Evolutionary conservation across 2,329 filamentous ascomycete species (phyloP).

Genomic region (Elsinoe arachidis): DNA sequence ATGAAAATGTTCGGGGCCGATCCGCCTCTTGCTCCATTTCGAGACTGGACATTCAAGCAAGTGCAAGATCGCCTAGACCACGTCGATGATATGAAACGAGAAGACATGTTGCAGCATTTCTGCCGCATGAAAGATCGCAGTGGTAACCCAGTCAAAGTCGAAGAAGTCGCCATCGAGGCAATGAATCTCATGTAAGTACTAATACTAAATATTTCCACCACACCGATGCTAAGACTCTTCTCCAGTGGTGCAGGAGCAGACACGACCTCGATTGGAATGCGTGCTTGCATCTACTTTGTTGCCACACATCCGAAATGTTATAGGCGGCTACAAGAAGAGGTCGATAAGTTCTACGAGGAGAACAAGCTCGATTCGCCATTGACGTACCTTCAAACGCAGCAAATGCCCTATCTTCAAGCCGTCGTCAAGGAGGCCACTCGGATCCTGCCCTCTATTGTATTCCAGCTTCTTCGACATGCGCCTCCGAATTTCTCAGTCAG

Average conservation of each 20-base stretch:
- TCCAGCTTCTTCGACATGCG: not conserved
- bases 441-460: not conserved
- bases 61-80: conserved; percentile 10
- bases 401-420: not conserved
- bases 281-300: conserved; percentile 3
- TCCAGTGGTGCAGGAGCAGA: conserved; percentile 14
- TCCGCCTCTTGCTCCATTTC: conserved; percentile 12
- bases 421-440: conserved; percentile 1
- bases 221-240: too few species aligned
- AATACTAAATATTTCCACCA: not conserved
- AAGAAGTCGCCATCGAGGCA: conserved; percentile 15
- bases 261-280: conserved; percentile 12
- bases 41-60: conserved; percentile 14
- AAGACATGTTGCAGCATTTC: conserved; percentile 19
- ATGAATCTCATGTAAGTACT: conserved; percentile 11
- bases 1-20: not conserved
- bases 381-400: conserved; percentile 23
- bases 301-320: not conserved
- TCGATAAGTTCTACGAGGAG: not conserved
- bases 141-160: conserved; percentile 7
- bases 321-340: not conserved
- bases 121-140: conserved; percentile 11
- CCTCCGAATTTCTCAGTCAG: not conserved
- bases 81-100: not conserved
- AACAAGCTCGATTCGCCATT: not conserved